Base-by-base conservation (phyloP, 257 asterid genomes). In the Jasminum sambac region DNA sequence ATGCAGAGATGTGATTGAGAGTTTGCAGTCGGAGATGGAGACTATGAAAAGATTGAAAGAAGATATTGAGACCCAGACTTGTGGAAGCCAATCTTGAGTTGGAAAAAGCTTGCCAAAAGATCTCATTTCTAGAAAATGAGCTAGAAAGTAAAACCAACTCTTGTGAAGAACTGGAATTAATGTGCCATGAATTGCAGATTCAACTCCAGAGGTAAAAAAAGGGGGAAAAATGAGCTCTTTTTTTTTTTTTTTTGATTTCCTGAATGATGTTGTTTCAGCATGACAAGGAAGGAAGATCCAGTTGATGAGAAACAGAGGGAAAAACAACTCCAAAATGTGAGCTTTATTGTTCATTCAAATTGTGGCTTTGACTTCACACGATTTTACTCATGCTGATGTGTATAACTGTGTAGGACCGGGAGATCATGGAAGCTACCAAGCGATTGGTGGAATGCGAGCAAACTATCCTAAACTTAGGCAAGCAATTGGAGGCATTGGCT, bases 381-480 rank as follows among this genome's bases (percentile, higher is more conserved):
- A 0, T 21, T 9, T 55, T 14, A 55, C 23, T 41, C 39, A 23
- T 41, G 57, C 57, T 65, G 50, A 41, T 40, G 41, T 44, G 71
- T 65, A 25, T 73, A 25, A 75, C 77, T 64, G 44, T 72, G 74
- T 67, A 92, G 96, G 97, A 90, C 74, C 58, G 75, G 86, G 97
- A 93, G 83, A 86, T 90, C 9, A 80, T 81, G 55, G 85, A 86
- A 78, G 96, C 96, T 86, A 89, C 96, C 7, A 93, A 81, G 80
- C 90, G 88, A 86, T 61, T 93, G 78, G 97, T 91, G 0, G 94
- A 89, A 75, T 93, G 98, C 83, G 97, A 93, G 76, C 92, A 89
- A 86, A 89, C 98, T 48, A 85, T 93, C 75, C 70, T 83, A 58
- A 87, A 87, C 82, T 87, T 87, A 43, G 97, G 96, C 72, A 93